phyloP scores from a whole-genome alignment of 2,329 filamentous ascomycete species.

The Trichoderma harzianum region DNA sequence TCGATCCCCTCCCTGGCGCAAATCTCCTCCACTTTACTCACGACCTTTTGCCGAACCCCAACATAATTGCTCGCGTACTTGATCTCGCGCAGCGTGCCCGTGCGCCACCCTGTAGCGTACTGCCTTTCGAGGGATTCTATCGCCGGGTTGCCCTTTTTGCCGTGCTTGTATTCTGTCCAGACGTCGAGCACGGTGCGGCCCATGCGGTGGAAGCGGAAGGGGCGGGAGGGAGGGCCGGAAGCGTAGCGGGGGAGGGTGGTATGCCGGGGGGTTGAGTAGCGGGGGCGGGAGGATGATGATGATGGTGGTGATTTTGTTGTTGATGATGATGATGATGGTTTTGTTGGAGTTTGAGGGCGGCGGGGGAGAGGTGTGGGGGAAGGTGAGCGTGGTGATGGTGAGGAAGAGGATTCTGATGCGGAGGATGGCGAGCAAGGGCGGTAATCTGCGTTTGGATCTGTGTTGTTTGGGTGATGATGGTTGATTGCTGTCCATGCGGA shows the following conservation, averaged over 20 bases:
- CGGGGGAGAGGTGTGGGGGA: neutral
- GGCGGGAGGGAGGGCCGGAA: conserved; percentile 18
- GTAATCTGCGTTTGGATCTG: neutral
- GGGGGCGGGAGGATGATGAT: conserved; percentile 21
- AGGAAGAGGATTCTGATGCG: neutral
- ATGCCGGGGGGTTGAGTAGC: conserved; percentile 21
- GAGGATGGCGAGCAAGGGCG: neutral
- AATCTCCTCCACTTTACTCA: conserved; percentile 23
- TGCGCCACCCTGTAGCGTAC: conserved; percentile 25
- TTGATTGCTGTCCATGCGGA: neutral
- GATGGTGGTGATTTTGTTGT: neutral
- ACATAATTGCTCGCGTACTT: conserved; percentile 31
- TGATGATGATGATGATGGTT: neutral
- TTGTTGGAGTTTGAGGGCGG: neutral
- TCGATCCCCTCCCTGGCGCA: neutral
- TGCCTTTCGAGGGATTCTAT: conserved; percentile 24
- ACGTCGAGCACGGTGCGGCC: conserved; percentile 24
- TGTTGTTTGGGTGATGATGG: neutral
- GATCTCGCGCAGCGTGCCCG: conserved; percentile 19
- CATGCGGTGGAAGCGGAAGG: conserved; percentile 26
- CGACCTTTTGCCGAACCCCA: conserved; percentile 24
- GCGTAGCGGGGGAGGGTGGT: conserved; percentile 20
- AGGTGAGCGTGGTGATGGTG: neutral
- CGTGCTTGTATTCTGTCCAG: conserved; percentile 27
- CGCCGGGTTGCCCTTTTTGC: conserved; percentile 22